Conservation (phyloP, 805 yeast species). For the Barnettozyma sucrosica region DNA sequence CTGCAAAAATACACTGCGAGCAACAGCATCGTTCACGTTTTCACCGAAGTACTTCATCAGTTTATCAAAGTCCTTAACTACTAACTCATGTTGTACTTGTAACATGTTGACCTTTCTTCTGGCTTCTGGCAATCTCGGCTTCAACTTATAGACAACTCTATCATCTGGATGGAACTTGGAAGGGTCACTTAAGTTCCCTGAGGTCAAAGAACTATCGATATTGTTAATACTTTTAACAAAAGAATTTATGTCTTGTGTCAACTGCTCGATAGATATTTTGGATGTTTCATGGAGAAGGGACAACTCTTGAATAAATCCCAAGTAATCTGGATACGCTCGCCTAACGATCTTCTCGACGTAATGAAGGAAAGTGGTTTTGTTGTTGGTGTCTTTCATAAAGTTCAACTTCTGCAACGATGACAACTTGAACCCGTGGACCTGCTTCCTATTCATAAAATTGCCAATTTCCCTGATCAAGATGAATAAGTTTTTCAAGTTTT, state of each 20-base stretch:
- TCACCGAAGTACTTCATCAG: slow-evolving; percentile 72
- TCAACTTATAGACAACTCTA: slow-evolving; percentile 46
- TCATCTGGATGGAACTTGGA: slow-evolving; percentile 64
- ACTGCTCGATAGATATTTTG: slow-evolving; percentile 56
- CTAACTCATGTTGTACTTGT: slow-evolving; percentile 42
- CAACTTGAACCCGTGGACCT: slow-evolving; percentile 65
- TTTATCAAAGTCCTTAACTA: slow-evolving; percentile 48
- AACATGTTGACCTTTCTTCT: slow-evolving; percentile 46
- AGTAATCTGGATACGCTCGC: slow-evolving; percentile 56
- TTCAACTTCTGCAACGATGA: slow-evolving; percentile 63
- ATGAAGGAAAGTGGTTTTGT: slow-evolving; percentile 66
- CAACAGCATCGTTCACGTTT: slow-evolving; percentile 45
- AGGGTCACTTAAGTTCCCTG: slow-evolving; percentile 61
- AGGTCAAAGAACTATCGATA: slow-evolving; percentile 47
- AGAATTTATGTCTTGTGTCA: slow-evolving; percentile 54
- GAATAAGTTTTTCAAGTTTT: slow-evolving; percentile 50
- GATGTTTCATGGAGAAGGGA: slow-evolving; percentile 46
- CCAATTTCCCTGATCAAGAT: slow-evolving; percentile 69
- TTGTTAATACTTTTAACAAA: slow-evolving; percentile 44
- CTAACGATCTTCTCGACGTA: slow-evolving; percentile 69
- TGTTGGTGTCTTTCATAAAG: slow-evolving; percentile 62
- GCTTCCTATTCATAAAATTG: slow-evolving; percentile 71
- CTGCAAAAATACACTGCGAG: slow-evolving; percentile 54
- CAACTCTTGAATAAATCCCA: slow-evolving; percentile 57
- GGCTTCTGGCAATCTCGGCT: slow-evolving; percentile 50